Evolutionary conservation across 2,329 filamentous ascomycete species (phyloP).

Genomic region (Nigrospora osmanthi): DNA sequence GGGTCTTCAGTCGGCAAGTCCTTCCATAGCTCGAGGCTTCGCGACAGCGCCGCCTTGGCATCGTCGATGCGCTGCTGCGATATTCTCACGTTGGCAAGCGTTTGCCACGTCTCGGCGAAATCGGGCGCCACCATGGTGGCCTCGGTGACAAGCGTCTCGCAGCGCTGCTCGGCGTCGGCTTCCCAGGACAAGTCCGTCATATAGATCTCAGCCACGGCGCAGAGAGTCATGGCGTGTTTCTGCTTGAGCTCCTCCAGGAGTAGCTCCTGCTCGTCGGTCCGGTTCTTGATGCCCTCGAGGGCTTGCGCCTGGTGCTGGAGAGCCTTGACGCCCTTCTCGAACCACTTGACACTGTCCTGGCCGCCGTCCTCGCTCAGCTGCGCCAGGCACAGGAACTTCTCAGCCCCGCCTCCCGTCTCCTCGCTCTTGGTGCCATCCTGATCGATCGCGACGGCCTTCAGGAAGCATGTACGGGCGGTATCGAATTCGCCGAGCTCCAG

Average conservation of each 20-base stretch:
- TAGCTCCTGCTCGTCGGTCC: slow-evolving; percentile 22
- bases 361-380: slow-evolving; percentile 74
- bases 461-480: slow-evolving; percentile 63
- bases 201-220: slow-evolving; percentile 91
- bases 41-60: slow-evolving; percentile 66
- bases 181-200: slow-evolving; percentile 98
- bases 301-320: slow-evolving; percentile 64
- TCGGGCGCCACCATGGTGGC: slow-evolving; percentile 78
- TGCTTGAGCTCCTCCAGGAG: slow-evolving; percentile 60
- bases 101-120: slow-evolving; percentile 86
- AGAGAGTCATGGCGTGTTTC: slow-evolving; percentile 85
- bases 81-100: slow-evolving; percentile 86
- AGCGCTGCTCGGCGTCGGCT: slow-evolving; percentile 78
- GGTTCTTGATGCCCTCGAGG: slow-evolving; percentile 42
- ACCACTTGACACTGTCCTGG: slow-evolving; percentile 58
- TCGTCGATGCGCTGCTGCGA: slow-evolving; percentile 77
- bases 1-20: slow-evolving; percentile 66
- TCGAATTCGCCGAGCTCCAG: slow-evolving; percentile 79
- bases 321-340: slow-evolving; percentile 61
- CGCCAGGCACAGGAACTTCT: slow-evolving; percentile 92
- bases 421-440: slow-evolving; percentile 64
- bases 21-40: slow-evolving; percentile 79
- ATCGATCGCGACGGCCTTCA: slow-evolving; percentile 68
- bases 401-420: slow-evolving; percentile 70
- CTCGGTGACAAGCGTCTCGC: slow-evolving; percentile 84